Conservation (phyloP, 371 early-diverging fungal genomes). For the Mortierella sp. region DNA sequence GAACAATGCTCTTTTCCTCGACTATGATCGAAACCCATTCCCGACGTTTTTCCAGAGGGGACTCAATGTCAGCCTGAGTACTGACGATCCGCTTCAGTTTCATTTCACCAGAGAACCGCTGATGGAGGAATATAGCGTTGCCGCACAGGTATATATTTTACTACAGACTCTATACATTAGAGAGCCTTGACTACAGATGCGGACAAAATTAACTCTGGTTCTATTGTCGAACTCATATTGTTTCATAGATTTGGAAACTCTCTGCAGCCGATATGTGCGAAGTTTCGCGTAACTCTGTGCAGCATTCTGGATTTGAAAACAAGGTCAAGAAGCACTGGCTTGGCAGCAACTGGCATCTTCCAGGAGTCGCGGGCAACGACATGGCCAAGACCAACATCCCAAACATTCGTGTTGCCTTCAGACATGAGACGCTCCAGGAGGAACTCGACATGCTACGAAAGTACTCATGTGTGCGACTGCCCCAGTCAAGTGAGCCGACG, state of each 20-base stretch:
- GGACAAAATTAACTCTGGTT: not conserved
- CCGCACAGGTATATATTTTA: constrained; percentile 79
- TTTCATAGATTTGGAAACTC: constrained; percentile 92
- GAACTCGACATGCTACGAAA: constrained; percentile 75
- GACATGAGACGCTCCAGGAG: constrained; percentile 89
- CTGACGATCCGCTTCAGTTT: constrained; percentile 99
- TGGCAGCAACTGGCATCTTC: constrained; percentile 81
- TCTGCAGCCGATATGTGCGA: constrained; percentile 98
- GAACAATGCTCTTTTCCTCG: constrained; percentile 98
- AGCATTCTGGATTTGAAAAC: constrained; percentile 95
- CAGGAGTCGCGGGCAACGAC: constrained; percentile 90
- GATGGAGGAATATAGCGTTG: constrained; percentile 99
- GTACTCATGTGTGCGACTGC: constrained; percentile 39
- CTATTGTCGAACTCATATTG: not conserved
- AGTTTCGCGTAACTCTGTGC: constrained; percentile 94
- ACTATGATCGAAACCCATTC: constrained; percentile 97
- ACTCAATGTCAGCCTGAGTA: constrained; percentile 95
- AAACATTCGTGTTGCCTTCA: constrained; percentile 88
- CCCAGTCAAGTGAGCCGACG: not conserved
- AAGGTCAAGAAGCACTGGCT: constrained; percentile 95
- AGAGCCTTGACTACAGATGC: not conserved
- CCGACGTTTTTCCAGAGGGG: constrained; percentile 96
- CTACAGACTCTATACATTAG: not conserved
- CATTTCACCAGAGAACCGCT: constrained; percentile 99
- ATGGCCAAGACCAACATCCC: constrained; percentile 98